A percentile compares a stretch with the other conserved stretches of the same genome.
Conservation (phyloP, 2,329 filamentous ascomycete genomes). For the Trichoderma endophyticum region DNA sequence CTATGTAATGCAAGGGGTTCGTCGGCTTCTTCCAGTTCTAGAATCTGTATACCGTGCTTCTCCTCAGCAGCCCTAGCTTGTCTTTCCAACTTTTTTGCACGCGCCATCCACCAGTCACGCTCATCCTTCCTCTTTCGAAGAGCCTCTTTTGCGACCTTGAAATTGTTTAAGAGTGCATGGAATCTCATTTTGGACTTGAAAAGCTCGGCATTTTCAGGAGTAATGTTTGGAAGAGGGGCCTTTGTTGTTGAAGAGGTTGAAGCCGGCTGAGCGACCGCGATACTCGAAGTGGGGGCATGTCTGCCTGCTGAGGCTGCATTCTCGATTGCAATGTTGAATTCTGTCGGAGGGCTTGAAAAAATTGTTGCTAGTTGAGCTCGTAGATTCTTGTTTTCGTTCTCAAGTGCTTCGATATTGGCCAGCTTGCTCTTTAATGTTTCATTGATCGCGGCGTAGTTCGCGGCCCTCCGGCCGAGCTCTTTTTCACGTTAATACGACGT, state of each 20-base stretch:
- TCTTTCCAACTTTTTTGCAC: constrained; percentile 42
- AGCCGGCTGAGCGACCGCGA: neutral
- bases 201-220: constrained; percentile 29
- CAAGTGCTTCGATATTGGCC: constrained; percentile 34
- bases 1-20: neutral
- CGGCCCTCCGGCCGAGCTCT: constrained; percentile 13
- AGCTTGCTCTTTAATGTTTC: constrained; percentile 2
- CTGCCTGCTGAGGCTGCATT: neutral
- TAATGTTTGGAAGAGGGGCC: neutral
- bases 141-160: constrained; percentile 40
- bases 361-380: constrained; percentile 32
- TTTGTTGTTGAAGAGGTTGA: neutral
- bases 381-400: constrained; percentile 43
- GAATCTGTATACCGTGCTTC: constrained; percentile 34
- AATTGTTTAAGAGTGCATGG: constrained; percentile 39
- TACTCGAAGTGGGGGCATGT: neutral
- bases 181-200: constrained; percentile 40
- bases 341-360: neutral
- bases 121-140: constrained; percentile 41
- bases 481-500: neutral
- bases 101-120: constrained; percentile 44
- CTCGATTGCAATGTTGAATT: neutral
- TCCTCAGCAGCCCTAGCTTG: constrained; percentile 44
- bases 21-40: constrained; percentile 21
- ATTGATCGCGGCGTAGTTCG: neutral